Evolutionary conservation across 345 rosid genomes (phyloP), one percentile per base, ranked within the genome.

Genomic region (Sonneratia caseolaris): DNA sequence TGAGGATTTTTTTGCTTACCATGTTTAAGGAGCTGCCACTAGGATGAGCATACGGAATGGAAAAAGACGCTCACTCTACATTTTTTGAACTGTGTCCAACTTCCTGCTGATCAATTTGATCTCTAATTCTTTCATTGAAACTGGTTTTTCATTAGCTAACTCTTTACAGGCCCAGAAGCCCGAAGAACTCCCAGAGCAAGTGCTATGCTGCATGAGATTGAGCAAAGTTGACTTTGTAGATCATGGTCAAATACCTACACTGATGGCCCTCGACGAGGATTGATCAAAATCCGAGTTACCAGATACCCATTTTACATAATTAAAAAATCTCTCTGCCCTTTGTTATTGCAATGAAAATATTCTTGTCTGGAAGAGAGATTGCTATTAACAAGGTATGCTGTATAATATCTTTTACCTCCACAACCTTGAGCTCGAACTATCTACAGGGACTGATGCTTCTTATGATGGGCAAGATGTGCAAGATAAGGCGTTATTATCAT

Each of bases 131-230:
- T 53, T 19, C 59, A 53, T 7, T n/a, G 35, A 21, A 42, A 22
- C 64, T 10, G 32, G 21, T 45, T 18, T 68, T 68, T 12, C 37
- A 1, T 56, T 22, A 19, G 2, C 22, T 13, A 66, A 67, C 57
- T 56, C 66, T 53, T 35, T 51, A 83, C 85, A 93, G 98, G 97
- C 98, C 32, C 98, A 93, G 51, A 93, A 86, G 76, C 92, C 85
- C n/a, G 98, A 91, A 66, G 98, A 93, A 78, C 76, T 93, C 64
- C 98, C 98, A 1, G 98, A 93, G 80, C 85, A 85, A 76, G 83
- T 87, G 42, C 5, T 42, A 9, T 42, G 45, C 45, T 42, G 45
- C 45, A 9, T 42, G 45, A 42, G 45, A 9, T 42, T 42, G 45
- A 42, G 45, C 45, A 42, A 42, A 3, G 32, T 27, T 1, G 32